Evolutionary conservation across 139 green algal species (phyloP).

Genomic region (Chlamydomonas asymmetrica): DNA sequence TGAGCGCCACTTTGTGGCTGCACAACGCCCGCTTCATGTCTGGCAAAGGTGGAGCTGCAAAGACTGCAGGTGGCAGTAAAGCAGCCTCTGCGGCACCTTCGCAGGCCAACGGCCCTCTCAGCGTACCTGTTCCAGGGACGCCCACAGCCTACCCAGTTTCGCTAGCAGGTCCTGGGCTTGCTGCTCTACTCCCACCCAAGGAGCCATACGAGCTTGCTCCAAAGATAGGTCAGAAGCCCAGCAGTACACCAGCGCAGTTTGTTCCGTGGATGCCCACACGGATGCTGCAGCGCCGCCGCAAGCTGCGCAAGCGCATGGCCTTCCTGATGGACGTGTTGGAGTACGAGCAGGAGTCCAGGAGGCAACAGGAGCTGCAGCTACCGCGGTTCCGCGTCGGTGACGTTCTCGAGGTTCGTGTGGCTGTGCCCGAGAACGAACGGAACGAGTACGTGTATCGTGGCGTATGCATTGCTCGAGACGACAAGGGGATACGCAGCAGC

Average conservation of each 20-base stretch:
- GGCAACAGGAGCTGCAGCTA: conserved; percentile 17
- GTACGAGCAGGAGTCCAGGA: conserved; percentile 11
- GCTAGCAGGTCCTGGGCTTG: too few species aligned
- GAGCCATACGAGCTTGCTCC: conserved; percentile 7
- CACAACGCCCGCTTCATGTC: too few species aligned
- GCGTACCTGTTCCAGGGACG: too few species aligned
- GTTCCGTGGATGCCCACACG: conserved; percentile 50
- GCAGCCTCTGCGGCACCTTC: too few species aligned
- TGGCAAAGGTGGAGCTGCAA: too few species aligned
- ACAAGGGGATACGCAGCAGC: conserved; percentile 39
- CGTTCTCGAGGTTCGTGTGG: conserved; percentile 53
- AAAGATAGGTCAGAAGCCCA: conserved; percentile 5
- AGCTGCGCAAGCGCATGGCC: conserved; percentile 41
- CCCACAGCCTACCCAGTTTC: too few species aligned
- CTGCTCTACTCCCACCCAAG: conserved; percentile 4
- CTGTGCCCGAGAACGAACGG: conserved; percentile 50
- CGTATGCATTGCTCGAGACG: conserved; percentile 53
- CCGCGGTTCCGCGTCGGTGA: conserved; percentile 54
- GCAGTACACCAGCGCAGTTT: conserved; percentile 11
- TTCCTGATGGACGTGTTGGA: conserved; percentile 44
- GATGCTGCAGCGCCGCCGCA: conserved; percentile 33
- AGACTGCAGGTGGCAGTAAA: too few species aligned
- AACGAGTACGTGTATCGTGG: conserved; percentile 46
- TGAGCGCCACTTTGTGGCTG: too few species aligned
- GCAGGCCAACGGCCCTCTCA: too few species aligned